These are phyloP conservation scores for Raffaelea ambrosiae DNA, from an alignment of 2,329 filamentous ascomycete genomes.

Conservation along the genomic window DNA sequence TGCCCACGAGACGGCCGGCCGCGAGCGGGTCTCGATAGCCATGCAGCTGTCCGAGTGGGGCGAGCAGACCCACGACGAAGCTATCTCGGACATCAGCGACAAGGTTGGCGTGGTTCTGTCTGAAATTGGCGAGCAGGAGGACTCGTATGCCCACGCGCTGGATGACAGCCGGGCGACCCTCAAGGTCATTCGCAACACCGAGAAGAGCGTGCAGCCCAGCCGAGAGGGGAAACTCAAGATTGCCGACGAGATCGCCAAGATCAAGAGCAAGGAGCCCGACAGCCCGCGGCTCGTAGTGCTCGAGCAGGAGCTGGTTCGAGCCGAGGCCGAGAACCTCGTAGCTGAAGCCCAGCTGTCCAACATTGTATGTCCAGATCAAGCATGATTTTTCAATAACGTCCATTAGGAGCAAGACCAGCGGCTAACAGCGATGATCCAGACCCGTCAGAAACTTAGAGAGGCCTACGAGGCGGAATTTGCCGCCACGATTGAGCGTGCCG, in stretches of 20 bases:
- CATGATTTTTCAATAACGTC: no score
- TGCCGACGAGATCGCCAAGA: constrained; percentile 79
- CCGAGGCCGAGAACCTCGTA: constrained; percentile 91
- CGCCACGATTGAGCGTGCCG: constrained; percentile 87
- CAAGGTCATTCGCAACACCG: constrained; percentile 92
- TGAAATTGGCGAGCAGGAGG: constrained; percentile 92
- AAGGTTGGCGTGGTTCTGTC: constrained; percentile 89
- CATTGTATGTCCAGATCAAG: constrained; percentile 51
- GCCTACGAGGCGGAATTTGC: constrained; percentile 83
- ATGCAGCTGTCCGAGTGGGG: constrained; percentile 95
- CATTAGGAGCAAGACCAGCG: no score
- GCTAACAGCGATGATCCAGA: no score
- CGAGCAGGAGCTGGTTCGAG: constrained; percentile 92
- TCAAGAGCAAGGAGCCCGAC: constrained; percentile 88
- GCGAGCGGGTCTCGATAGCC: constrained; percentile 77
- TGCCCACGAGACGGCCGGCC: constrained; percentile 75
- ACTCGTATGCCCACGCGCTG: constrained; percentile 73
- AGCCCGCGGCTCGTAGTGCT: constrained; percentile 73
- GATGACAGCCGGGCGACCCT: constrained; percentile 76
- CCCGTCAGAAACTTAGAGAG: constrained; percentile 91
- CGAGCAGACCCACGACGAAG: constrained; percentile 80
- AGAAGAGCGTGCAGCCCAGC: constrained; percentile 89
- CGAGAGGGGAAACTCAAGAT: constrained; percentile 83
- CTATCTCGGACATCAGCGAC: constrained; percentile 82
- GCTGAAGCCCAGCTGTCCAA: constrained; percentile 96